Base-by-base conservation (phyloP, 2,329 filamentous ascomycete genomes). In the Colletotrichum spaethianum region DNA sequence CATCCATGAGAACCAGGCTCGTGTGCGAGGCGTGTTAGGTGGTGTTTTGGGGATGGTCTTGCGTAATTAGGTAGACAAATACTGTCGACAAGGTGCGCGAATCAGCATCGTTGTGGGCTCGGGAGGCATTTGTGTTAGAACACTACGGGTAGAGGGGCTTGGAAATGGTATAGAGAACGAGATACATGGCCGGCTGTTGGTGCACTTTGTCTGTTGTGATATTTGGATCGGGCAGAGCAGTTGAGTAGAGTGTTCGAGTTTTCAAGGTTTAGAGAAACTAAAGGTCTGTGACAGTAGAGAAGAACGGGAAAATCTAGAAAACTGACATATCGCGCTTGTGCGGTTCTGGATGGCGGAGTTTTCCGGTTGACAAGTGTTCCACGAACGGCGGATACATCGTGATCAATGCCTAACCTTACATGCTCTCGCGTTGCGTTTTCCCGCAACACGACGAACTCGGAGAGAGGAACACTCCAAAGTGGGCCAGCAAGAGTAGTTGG, bases 21-120 rank as follows among this genome's bases (percentile, higher is more conserved):
- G 90, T 75, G 91, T 95, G 33, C 86, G 93, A 68, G 93, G 93
- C 6, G 88, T 94, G 55, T 82, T 94, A 72, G 93, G 93, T 9
- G 87, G 83, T 26, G 78, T 95, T 33, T 76, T 93, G 70, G 82
- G 80, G 18, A 83, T 82, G 73, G 86, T 91, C 9, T 79, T 91
- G 72, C 79, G 81, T 57, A 76, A 76, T 65, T 83, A 77, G 75
- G 62, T 23, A 53, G 26, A 63, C 31, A 16, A 20, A 31, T 11
- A 5, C 31, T 20, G 38, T 42, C 14, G 20, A 36, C 0, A 9
- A 26, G 6, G 33, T 26, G 40, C 44, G 20, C n/a, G 23, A 44
- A 48, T 38, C 31, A 33, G n/a, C 31, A 31, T 42, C 26, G 9
- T 36, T 53, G 18, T 8, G 28, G 16, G 23, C 14, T 26, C 31